phyloP scores from a whole-genome alignment of 2,329 filamentous ascomycete species.

The Aspergillus sp. region DNA sequence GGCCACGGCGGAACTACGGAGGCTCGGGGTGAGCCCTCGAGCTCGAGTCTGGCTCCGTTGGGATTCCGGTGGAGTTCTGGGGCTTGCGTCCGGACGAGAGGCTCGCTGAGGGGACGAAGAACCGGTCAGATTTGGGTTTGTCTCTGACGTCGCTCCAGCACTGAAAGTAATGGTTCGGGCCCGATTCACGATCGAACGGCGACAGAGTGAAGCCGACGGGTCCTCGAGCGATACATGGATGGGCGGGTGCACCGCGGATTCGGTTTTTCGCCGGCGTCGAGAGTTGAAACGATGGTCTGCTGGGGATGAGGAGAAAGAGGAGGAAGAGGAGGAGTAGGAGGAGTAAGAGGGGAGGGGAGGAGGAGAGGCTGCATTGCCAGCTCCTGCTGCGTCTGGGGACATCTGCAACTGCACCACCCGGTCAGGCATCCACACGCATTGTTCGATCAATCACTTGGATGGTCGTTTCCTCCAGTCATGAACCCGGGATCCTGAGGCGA shows the following conservation, averaged over 20 bases:
- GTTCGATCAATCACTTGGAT: constrained; percentile 15
- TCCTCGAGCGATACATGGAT: constrained; percentile 18
- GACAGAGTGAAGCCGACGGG: constrained; percentile 7
- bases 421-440: constrained; percentile 24
- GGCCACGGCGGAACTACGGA: constrained; percentile 6
- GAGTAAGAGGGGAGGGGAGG: not conserved
- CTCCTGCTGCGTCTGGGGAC: constrained; percentile 19
- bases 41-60: not conserved
- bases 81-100: constrained; percentile 3
- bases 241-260: constrained; percentile 20
- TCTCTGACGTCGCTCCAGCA: not conserved
- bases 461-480: not conserved
- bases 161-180: constrained; percentile 1
- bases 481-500: not conserved
- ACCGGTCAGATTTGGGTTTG: constrained; percentile 2
- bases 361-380: constrained; percentile 16
- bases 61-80: constrained; percentile 6
- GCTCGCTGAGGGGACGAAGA: not conserved
- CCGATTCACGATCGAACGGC: constrained; percentile 17
- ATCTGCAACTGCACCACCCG: constrained; percentile 18
- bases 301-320: constrained; percentile 7
- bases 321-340: not conserved
- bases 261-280: constrained; percentile 23
- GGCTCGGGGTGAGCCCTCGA: not conserved
- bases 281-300: constrained; percentile 9